A percentile compares a stretch with the other conserved stretches of the same genome.
phyloP scores from a whole-genome alignment of 2,329 filamentous ascomycete species.

The Pseudopithomyces maydicus region DNA sequence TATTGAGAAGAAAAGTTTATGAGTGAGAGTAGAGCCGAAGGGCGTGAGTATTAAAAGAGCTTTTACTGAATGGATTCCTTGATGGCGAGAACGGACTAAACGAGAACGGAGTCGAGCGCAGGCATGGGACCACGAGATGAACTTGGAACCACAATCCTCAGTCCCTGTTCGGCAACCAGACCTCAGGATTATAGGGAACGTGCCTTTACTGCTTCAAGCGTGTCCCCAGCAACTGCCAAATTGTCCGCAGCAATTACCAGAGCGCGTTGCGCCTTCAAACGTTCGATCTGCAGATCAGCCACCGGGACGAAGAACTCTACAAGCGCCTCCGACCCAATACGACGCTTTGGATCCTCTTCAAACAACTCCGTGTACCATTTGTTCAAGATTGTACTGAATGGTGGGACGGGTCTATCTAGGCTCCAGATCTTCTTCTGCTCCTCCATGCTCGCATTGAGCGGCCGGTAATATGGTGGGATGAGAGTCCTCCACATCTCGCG shows the following conservation, averaged over 20 bases:
- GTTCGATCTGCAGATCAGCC: background rate
- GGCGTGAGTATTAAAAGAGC: too few relatives aligned
- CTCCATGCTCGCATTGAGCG: constrained; percentile 11
- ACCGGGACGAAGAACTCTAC: background rate
- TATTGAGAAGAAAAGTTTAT: too few relatives aligned
- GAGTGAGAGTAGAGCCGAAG: too few relatives aligned
- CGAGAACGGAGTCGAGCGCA: too few relatives aligned
- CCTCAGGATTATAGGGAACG: too few relatives aligned
- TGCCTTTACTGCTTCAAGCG: background rate
- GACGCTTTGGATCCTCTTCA: background rate
- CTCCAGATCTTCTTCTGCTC: constrained; percentile 2
- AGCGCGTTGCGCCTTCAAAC: background rate
- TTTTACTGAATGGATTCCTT: too few relatives aligned
- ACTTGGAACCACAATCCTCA: too few relatives aligned
- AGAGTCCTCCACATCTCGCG: constrained; percentile 2
- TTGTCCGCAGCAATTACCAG: background rate
- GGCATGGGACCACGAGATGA: too few relatives aligned
- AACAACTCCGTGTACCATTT: background rate
- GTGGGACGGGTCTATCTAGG: background rate
- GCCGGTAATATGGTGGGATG: constrained; percentile 13
- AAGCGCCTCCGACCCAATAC: background rate
- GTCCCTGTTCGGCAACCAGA: too few relatives aligned
- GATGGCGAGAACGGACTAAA: too few relatives aligned
- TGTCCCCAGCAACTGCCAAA: background rate
- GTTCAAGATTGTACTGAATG: constrained; percentile 2